Percentiles rank a stretch among this genome's conserved stretches.
These are phyloP conservation scores for Gossypium anomalum DNA, from an alignment of 345 rosid species.

Conservation along the genomic window DNA sequence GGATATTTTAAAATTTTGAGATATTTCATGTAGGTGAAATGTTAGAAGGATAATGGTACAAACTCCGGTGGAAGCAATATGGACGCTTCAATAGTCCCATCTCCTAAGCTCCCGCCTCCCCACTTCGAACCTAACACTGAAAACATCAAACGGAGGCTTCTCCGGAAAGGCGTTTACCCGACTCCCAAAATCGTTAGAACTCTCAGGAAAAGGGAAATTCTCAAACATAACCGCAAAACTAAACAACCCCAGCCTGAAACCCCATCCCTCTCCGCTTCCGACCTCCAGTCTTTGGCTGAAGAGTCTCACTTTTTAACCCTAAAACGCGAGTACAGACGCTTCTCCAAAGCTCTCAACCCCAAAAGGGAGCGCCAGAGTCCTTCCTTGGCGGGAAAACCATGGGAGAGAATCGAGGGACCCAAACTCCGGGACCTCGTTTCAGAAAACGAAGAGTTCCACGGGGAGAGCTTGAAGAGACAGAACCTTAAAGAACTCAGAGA, in stretches of 20 bases:
- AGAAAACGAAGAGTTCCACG: slow-evolving; percentile 39
- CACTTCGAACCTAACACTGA: slow-evolving; percentile 1
- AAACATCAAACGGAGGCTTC: slow-evolving; percentile 12
- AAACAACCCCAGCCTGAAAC: slow-evolving; percentile 32
- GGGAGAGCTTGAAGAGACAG: slow-evolving; percentile 42
- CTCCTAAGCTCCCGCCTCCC: background rate
- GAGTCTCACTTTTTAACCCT: slow-evolving; percentile 47
- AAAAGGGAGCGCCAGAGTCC: slow-evolving; percentile 8
- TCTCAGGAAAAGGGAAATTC: slow-evolving; percentile 75
- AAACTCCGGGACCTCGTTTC: slow-evolving; percentile 52
- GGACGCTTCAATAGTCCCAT: slow-evolving; percentile 7
- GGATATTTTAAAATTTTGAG: background rate
- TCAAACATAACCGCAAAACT: slow-evolving; percentile 66
- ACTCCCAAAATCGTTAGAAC: slow-evolving; percentile 66
- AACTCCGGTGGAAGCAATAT: background rate
- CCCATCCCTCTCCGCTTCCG: slow-evolving; percentile 40
- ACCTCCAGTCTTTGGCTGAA: slow-evolving; percentile 41
- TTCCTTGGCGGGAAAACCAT: slow-evolving; percentile 62
- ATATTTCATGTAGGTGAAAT: background rate
- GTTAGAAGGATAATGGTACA: background rate
- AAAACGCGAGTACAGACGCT: slow-evolving; percentile 60
- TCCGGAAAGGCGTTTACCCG: slow-evolving; percentile 54
- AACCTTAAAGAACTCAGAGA: slow-evolving; percentile 63
- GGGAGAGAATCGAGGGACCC: slow-evolving; percentile 77
- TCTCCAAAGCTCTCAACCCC: slow-evolving; percentile 36